Conservation (phyloP, 2,329 filamentous ascomycete species). For the Beauveria pseudobassiana region DNA sequence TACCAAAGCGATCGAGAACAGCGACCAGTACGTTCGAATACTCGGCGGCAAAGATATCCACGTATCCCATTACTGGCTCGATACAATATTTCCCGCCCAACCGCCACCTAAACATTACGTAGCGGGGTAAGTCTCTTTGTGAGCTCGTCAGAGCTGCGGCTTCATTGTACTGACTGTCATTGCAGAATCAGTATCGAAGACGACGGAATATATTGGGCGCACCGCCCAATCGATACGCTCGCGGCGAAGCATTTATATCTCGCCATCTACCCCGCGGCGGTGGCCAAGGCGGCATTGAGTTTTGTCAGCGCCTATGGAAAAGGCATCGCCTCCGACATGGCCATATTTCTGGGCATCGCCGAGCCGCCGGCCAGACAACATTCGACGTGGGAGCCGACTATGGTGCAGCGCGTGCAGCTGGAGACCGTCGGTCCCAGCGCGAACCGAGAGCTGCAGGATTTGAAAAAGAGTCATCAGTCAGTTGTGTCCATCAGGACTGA, state of each 20-base stretch:
- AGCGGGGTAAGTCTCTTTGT: slow-evolving; percentile 42
- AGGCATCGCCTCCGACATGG: slow-evolving; percentile 36
- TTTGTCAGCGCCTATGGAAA: slow-evolving; percentile 41
- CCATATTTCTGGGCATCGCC: slow-evolving; percentile 39
- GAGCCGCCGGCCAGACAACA: slow-evolving; percentile 16
- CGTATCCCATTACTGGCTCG: slow-evolving; percentile 49
- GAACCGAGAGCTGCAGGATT: background rate
- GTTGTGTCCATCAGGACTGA: background rate
- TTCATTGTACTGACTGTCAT: background rate
- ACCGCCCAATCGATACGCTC: slow-evolving; percentile 39
- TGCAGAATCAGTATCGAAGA: slow-evolving; percentile 42
- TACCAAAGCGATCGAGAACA: slow-evolving; percentile 30
- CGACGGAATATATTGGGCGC: slow-evolving; percentile 40
- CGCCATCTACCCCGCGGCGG: slow-evolving; percentile 46
- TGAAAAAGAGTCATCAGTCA: slow-evolving; percentile 3
- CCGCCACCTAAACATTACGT: slow-evolving; percentile 54
- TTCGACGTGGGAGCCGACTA: slow-evolving; percentile 25
- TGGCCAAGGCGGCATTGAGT: slow-evolving; percentile 43
- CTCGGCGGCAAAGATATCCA: slow-evolving; percentile 41
- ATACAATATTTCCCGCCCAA: slow-evolving; percentile 50
- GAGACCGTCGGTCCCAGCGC: background rate
- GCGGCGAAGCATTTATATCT: slow-evolving; percentile 38
- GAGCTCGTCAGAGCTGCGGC: background rate
- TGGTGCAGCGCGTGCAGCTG: slow-evolving; percentile 22
- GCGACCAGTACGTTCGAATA: slow-evolving; percentile 32